Base-by-base conservation (phyloP, 768 basidiomycete species). In the Exidia glandulosa region DNA sequence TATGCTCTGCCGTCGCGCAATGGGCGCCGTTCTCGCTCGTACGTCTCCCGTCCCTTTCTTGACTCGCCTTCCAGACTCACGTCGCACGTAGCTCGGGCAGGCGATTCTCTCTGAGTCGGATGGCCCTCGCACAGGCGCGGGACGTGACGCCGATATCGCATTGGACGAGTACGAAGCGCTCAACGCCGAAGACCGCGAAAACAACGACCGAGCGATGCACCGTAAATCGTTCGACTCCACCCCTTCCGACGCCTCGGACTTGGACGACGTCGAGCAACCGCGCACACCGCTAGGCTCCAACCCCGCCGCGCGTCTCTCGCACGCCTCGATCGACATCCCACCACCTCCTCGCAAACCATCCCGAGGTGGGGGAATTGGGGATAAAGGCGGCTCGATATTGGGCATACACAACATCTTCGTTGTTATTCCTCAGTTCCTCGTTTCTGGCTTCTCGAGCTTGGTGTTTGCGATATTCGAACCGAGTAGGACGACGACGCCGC, bases 341-440 rank as follows among this genome's bases (percentile, higher is more conserved):
- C 4, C 30, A 9, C 27, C 50, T 13, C 7, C 19, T 9, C 47
- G 19, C 9, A 7, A n/a, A n/a, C n/a, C n/a, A n/a, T n/a, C 19
- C 47, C 7, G 47, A 7, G 14, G 14, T n/a, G 47, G 47, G 23
- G 50, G 50, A 4, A 54, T 54, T 27, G 50, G 50, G 16, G 50
- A 54, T 27, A 54, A 54, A 27, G 50, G 50, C 30, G 50, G 50
- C 50, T 54, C 50, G 25, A 54, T 54, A n/a, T 27, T 54, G 90
- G 94, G 95, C 41, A 95, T 97, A 57, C 94, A 97, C 72, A 97
- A 96, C 67, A 81, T 96, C 61, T 95, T 89, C 71, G 77, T 98
- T 62, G 95, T 97, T 61, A 74, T 96, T 6, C 95, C 95, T 0
- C 95, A 98, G 67, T 94, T 97, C 72, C 78, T 98, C 41, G 87